These are phyloP conservation scores for Immersiella caudata DNA, from an alignment of 495 filamentous ascomycete species.

Conservation along the genomic window DNA sequence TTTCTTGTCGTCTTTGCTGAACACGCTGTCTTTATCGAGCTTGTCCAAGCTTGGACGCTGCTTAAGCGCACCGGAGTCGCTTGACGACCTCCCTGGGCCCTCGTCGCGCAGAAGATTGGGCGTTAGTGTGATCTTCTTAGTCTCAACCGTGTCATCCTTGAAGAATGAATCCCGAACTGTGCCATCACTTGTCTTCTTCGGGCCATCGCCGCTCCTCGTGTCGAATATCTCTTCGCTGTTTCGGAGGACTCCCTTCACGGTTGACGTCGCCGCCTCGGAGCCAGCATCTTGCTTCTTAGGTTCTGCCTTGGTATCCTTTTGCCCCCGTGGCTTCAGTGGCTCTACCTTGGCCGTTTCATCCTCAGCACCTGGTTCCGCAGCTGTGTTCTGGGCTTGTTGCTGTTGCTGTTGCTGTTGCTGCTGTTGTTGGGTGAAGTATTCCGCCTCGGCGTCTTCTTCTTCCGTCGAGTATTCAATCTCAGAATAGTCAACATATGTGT, in stretches of 20 bases:
- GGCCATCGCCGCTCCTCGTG: conserved; percentile 47
- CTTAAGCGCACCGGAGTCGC: conserved; percentile 65
- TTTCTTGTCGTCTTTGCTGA: conserved; percentile 55
- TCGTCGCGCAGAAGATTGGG: conserved; percentile 94
- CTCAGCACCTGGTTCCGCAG: conserved; percentile 39
- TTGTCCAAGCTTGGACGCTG: conserved; percentile 58
- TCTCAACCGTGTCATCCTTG: conserved; percentile 92
- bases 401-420: conserved; percentile 41
- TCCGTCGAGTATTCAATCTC: conserved; percentile 88
- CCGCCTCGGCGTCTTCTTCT: conserved; percentile 66
- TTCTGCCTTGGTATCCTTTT: conserved; percentile 49
- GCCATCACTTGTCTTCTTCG: conserved; percentile 76
- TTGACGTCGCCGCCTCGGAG: conserved; percentile 32
- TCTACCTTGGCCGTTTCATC: conserved; percentile 55
- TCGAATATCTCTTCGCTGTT: conserved; percentile 72
- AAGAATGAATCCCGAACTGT: conserved; percentile 93
- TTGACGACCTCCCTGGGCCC: conserved; percentile 57
- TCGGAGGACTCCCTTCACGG: conserved; percentile 33
- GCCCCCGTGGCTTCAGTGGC: conserved; percentile 45
- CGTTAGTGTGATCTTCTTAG: conserved; percentile 95
- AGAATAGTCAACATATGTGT: conserved; percentile 88
- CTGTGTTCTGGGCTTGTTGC: conserved; percentile 32
- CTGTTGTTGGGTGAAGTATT: conserved; percentile 39
- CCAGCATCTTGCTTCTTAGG: conserved; percentile 43
- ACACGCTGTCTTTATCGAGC: conserved; percentile 51